Evolutionary conservation across 192 early-diverging fungal genomes (phyloP), one percentile per base, ranked within the genome.

Genomic region (Backusella westeae): DNA sequence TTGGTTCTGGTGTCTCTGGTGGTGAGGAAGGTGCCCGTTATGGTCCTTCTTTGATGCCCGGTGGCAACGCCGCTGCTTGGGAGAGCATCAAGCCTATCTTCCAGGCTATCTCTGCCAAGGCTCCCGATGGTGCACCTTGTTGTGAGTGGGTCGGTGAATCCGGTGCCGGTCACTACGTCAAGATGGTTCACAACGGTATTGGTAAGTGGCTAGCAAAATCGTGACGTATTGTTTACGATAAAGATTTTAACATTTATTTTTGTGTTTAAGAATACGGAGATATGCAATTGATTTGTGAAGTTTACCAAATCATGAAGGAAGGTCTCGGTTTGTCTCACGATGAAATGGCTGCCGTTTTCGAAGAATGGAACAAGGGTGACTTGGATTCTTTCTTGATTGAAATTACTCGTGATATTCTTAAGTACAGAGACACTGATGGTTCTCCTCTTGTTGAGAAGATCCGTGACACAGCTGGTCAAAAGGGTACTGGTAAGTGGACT

Each of bases 121-220:
- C 96, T 52, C 86, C 90, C 38, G 88, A 89, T 83, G 91, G 91
- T 39, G 93, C 95, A 76, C 91, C 97, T 34, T 99, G 97, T 91
- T 99, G 97, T 83, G 97, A 99, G 88, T 98, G 96, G 96, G 97
- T 99, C 77, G 97, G 97, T 78, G 96, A 97, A 80, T 92, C 92
- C 67, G 97, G 97, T 32, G 93, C 97, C 34, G 97, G 96, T 53
- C 96, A 99, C 90, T 99, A 97, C 86, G 96, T 99, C 88, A 99
- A 99, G 91, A 98, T 99, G 97, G 96, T 99, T 69, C 96, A 99
- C 91, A 99, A 99, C 85, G 96, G 96, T 82, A 99, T 99, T 77
- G 97, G 78, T 79, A 80, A 75, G 78, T 69, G 38, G 14, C 36
- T 46, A 19, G n/a, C 39, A 41, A 66, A 29, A 34, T 19, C 17